These are phyloP conservation scores for Malassezia sympodialis DNA, from an alignment of 1,284 basidiomycete genomes.

Conservation along the genomic window DNA sequence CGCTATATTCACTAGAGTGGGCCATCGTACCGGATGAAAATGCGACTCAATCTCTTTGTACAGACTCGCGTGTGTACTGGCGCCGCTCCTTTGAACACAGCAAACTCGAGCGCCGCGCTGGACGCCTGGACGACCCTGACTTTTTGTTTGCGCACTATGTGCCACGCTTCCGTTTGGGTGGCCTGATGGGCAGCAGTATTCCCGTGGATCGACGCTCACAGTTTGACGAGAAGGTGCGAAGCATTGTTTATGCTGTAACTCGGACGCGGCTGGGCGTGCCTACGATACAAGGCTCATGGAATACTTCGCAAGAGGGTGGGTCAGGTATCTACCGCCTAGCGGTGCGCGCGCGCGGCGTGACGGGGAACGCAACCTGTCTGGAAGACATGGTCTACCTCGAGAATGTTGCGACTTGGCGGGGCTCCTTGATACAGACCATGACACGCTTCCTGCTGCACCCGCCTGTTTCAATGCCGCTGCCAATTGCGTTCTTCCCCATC, in stretches of 20 bases:
- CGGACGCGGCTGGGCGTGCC: constrained; percentile 24
- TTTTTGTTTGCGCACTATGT: constrained; percentile 32
- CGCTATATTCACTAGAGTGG: constrained; percentile 29
- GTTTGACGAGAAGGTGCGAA: constrained; percentile 34
- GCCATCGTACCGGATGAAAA: constrained; percentile 5
- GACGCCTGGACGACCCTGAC: neutral
- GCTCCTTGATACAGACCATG: neutral
- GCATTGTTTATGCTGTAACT: constrained; percentile 26
- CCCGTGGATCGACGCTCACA: constrained; percentile 16
- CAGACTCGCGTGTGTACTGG: constrained; percentile 4
- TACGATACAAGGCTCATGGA: constrained; percentile 21
- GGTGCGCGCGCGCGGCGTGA: constrained; percentile 31
- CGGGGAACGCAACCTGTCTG: constrained; percentile 30
- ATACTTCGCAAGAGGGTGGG: constrained; percentile 15
- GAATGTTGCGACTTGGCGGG: neutral
- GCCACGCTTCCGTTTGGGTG: constrained; percentile 21
- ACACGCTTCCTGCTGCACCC: neutral
- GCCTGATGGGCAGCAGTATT: constrained; percentile 22
- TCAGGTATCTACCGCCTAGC: constrained; percentile 28
- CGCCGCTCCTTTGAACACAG: constrained; percentile 28
- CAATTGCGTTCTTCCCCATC: neutral
- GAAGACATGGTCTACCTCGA: constrained; percentile 1
- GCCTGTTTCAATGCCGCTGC: neutral
- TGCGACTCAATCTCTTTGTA: neutral
- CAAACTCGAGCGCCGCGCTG: constrained; percentile 20